Percentiles rank a stretch among this genome's conserved stretches.
Evolutionary conservation across 2,329 filamentous ascomycete genomes (phyloP).

Genomic region (Fusarium napiforme): DNA sequence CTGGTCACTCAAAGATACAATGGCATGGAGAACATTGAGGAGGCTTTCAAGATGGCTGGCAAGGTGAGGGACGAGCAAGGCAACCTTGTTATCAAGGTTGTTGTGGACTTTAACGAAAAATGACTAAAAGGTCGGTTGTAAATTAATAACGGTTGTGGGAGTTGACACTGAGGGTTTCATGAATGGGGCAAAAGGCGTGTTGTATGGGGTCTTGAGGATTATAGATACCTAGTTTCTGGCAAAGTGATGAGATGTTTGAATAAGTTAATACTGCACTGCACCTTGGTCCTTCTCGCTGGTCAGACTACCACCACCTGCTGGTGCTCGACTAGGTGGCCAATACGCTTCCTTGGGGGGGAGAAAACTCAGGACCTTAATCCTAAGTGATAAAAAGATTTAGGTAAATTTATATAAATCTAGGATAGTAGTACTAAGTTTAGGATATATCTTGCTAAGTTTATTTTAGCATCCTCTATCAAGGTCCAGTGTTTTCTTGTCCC

Average conservation of each 20-base stretch:
- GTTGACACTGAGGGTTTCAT: conserved; percentile 13
- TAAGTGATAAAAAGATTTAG: too few species aligned
- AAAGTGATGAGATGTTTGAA: conserved; percentile 8
- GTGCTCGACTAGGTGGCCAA: too few species aligned
- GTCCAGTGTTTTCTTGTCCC: too few species aligned
- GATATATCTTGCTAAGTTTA: too few species aligned
- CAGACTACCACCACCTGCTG: too few species aligned
- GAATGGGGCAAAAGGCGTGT: conserved; percentile 27
- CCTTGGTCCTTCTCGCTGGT: not conserved
- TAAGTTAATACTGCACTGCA: not conserved
- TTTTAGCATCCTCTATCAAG: too few species aligned
- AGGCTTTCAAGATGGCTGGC: conserved; percentile 78
- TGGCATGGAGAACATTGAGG: conserved; percentile 70
- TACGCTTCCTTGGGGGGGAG: too few species aligned
- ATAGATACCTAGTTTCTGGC: not conserved
- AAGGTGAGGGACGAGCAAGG: conserved; percentile 76
- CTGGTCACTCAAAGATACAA: conserved; percentile 77
- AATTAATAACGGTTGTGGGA: not conserved
- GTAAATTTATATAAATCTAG: too few species aligned
- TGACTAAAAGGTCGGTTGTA: conserved; percentile 25
- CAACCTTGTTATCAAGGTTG: conserved; percentile 79
- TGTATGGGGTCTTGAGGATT: not conserved
- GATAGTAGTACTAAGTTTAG: too few species aligned
- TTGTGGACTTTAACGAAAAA: conserved; percentile 60
- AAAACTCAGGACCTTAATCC: too few species aligned